phyloP scores from a whole-genome alignment of 306 rosid genomes.

The Medicago truncatula region MtrunA17r5.0-ANR NC_053046.1:5728501-5729000 shows the following conservation, averaged over 20 bases:
- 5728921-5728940: constrained; percentile 23
- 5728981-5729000: no score
- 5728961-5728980: no score
- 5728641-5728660: constrained; percentile 73
- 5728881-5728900: constrained; percentile 36
- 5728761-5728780: constrained; percentile 83
- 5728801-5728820: constrained; percentile 59
- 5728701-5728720: constrained; percentile 94
- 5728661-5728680: constrained; percentile 60
- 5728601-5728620: constrained; percentile 54
- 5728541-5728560: no score
- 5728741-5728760: constrained; percentile 75
- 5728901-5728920: not conserved
- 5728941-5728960: constrained; percentile 36
- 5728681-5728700: constrained; percentile 94
- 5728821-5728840: constrained; percentile 45
- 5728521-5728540: no score
- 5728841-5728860: constrained; percentile 28
- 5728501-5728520: no score
- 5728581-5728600: not conserved
- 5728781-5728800: constrained; percentile 50
- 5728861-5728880: constrained; percentile 34
- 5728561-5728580: no score
- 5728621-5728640: constrained; percentile 92
- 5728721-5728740: constrained; percentile 81